Evolutionary conservation across 495 filamentous ascomycete species (phyloP).

Genomic region (Lasiosphaeria hispida): DNA sequence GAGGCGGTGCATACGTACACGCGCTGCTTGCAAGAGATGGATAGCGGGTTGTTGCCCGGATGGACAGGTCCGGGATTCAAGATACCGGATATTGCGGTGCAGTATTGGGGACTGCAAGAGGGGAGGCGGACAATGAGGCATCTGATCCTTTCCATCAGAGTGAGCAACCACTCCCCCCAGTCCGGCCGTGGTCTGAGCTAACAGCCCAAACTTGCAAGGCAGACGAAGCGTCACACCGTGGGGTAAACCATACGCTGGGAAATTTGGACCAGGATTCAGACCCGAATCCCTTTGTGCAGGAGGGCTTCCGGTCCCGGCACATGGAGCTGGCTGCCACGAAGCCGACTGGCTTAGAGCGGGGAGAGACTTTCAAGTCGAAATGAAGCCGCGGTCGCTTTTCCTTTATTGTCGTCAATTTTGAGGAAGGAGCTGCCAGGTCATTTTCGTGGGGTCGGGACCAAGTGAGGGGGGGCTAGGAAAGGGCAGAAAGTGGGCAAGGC

Average conservation of each 20-base stretch:
- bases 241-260: constrained; percentile 92
- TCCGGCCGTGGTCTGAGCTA: too few relatives aligned
- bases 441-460: too few relatives aligned
- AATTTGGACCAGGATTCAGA: constrained; percentile 80
- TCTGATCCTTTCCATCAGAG: constrained; percentile 77
- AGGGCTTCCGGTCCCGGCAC: constrained; percentile 42
- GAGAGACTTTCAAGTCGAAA: constrained; percentile 67
- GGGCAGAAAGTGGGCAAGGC: too few relatives aligned
- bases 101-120: constrained; percentile 93
- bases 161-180: too few relatives aligned
- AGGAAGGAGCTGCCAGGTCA: too few relatives aligned
- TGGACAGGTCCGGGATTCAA: constrained; percentile 67
- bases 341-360: constrained; percentile 74
- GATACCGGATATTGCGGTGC: constrained; percentile 82
- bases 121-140: constrained; percentile 78
- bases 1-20: constrained; percentile 97
- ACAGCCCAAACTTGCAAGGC: constrained; percentile 3
- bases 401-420: too few relatives aligned
- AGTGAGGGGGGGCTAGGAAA: too few relatives aligned
- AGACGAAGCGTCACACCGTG: constrained; percentile 92
- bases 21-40: constrained; percentile 78
- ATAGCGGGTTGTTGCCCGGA: constrained; percentile 73
- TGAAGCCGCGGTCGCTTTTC: too few relatives aligned
- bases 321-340: constrained; percentile 61
- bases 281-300: constrained; percentile 89